Evolutionary conservation across 768 basidiomycete species (phyloP), one percentile per base, ranked within the genome.

Genomic region (Candolleomyces efflorescens): DNA sequence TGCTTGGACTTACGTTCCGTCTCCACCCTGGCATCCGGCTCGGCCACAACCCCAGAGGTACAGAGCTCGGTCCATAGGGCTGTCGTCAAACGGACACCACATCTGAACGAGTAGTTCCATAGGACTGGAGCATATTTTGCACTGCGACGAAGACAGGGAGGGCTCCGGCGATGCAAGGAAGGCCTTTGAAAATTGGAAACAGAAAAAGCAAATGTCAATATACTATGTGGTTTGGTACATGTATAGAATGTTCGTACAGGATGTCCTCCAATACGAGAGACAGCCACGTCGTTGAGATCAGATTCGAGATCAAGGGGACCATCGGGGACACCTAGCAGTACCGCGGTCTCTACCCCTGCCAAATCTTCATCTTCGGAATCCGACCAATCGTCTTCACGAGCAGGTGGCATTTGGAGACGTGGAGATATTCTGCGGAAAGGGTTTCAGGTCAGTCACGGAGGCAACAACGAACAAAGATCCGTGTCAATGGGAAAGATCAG

Each of bases 41-140:
- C 80, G 77, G 2, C 89, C 76, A 65, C 93, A 96, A 11, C 85
- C 92, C 87, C 91, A 95, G 20, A 93, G 78, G 64, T 94, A 94
- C 48, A 94, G 73, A 3, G 86, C 89, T 53, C 94, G 82, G 66
- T 96, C 93, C 80, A 87, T 85, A 5, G 87, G 82, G 63, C 90
- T 94, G 38, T 86, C 77, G 66, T 94, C 89, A 63, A 94, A 84
- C 0, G 94, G 94, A 69, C 90, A 94, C 90, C 91, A 94, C 65
- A 96, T 79, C 66, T 95, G 92, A 11, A 90, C 78, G 38, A 94
- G 79, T 20, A 96, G 79, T 62, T 91, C 86, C 90, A 89, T 93
- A 0, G 87, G 82, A 18, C 76, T 71, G 10, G 78, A 75, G 73
- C 93, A 96, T 52, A 79, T 72, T 68, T 81, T 83, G 81, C 93